Conservation (phyloP, 345 rosid genomes). For the Dimocarpus longan region DNA sequence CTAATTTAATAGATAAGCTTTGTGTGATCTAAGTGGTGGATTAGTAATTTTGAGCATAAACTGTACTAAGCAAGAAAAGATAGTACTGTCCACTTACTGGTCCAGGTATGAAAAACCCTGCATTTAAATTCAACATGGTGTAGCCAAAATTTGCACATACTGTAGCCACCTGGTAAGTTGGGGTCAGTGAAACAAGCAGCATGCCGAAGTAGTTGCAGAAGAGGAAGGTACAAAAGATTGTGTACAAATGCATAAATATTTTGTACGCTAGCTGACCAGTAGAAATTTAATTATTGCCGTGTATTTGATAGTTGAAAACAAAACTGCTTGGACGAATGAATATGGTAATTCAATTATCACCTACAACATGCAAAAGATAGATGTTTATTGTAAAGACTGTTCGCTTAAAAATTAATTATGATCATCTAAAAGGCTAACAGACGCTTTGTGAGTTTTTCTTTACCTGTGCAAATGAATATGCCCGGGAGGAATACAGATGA, state of each 20-base stretch:
- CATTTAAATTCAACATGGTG: constrained; percentile 36
- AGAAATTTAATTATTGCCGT: constrained; percentile 40
- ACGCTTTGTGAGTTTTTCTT: not conserved
- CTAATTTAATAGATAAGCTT: not conserved
- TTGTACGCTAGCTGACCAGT: constrained; percentile 45
- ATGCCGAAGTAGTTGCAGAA: constrained; percentile 51
- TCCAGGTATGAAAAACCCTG: constrained; percentile 53
- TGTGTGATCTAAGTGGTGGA: not conserved
- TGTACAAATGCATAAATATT: constrained; percentile 45
- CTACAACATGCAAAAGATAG: constrained; percentile 24
- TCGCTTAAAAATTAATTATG: not conserved
- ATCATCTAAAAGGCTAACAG: not conserved
- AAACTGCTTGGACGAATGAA: constrained; percentile 35
- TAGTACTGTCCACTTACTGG: constrained; percentile 34
- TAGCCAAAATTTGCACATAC: constrained; percentile 32
- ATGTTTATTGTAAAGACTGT: not conserved
- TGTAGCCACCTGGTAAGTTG: constrained; percentile 40
- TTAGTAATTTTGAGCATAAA: not conserved
- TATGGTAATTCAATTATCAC: constrained; percentile 49
- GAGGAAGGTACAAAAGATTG: constrained; percentile 44
- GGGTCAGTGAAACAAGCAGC: constrained; percentile 48
- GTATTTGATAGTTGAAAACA: constrained; percentile 41
- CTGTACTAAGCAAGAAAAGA: not conserved
- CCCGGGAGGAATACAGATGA: constrained; percentile 64
- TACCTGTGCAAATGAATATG: constrained; percentile 69